phyloP scores from a whole-genome alignment of 306 rosid species.

The Vigna angularis region DNA sequence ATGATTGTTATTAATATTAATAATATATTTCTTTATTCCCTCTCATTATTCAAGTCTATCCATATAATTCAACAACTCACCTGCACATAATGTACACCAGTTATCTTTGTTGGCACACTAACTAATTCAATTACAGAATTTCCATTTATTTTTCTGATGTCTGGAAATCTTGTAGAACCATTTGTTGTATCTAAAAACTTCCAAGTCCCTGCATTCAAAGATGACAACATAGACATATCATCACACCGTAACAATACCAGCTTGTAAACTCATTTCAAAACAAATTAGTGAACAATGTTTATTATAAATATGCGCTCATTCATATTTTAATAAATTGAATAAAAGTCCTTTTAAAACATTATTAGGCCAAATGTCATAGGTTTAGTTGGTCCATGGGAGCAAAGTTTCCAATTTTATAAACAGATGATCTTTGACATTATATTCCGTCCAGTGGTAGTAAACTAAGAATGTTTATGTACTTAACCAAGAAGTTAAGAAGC shows the following conservation, averaged over 20 bases:
- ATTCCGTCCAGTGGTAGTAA: constrained; percentile 29
- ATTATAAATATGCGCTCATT: constrained; percentile 20
- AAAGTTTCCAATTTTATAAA: constrained; percentile 17
- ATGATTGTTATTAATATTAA: too few relatives aligned
- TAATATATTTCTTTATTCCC: too few relatives aligned
- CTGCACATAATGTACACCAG: constrained; percentile 97
- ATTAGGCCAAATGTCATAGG: constrained; percentile 27
- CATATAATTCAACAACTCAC: constrained; percentile 58
- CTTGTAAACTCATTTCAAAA: constrained; percentile 26
- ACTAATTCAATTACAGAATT: constrained; percentile 88
- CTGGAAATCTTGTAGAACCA: constrained; percentile 82
- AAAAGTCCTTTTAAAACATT: constrained; percentile 4
- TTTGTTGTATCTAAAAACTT: constrained; percentile 79
- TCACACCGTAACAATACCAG: constrained; percentile 11
- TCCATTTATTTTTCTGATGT: constrained; percentile 80
- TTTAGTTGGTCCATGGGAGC: constrained; percentile 33
- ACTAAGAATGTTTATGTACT: constrained; percentile 18
- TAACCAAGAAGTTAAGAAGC: constrained; percentile 21
- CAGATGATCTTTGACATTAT: constrained; percentile 14
- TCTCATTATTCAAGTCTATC: background rate
- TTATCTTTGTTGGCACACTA: constrained; percentile 91
- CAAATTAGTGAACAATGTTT: constrained; percentile 17
- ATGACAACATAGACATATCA: constrained; percentile 22
- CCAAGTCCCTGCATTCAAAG: constrained; percentile 85
- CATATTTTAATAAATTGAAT: constrained; percentile 28